phyloP scores from a whole-genome alignment of 257 asterid genomes.

The Mentha longifolia region DNA sequence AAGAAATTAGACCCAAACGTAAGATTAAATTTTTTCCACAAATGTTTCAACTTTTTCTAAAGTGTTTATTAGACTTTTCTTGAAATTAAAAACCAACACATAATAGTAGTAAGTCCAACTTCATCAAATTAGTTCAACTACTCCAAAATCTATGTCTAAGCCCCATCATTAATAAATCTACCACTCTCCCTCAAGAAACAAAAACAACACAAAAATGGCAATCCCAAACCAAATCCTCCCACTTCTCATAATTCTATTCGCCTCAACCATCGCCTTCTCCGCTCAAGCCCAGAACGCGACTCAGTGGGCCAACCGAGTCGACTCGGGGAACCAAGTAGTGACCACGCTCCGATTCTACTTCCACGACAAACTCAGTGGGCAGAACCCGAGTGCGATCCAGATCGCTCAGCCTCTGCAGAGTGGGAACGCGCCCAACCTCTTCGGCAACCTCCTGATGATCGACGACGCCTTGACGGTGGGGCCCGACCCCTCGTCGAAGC shows the following conservation, averaged over 20 bases:
- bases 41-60: neutral
- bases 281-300: slow-evolving; percentile 36
- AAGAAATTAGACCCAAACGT: neutral
- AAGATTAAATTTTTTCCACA: neutral
- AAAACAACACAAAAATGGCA: slow-evolving; percentile 36
- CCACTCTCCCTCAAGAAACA: neutral
- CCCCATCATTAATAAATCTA: neutral
- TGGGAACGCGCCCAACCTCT: slow-evolving; percentile 39
- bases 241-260: slow-evolving; percentile 20
- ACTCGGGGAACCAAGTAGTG: slow-evolving; percentile 49
- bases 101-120: neutral
- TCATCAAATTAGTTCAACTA: neutral
- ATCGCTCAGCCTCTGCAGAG: slow-evolving; percentile 49
- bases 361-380: slow-evolving; percentile 73
- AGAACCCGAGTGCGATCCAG: slow-evolving; percentile 58
- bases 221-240: neutral
- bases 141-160: neutral
- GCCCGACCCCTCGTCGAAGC: slow-evolving; percentile 57
- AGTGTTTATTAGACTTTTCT: neutral
- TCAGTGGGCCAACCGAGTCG: slow-evolving; percentile 54
- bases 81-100: neutral
- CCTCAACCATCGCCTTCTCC: slow-evolving; percentile 3
- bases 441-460: slow-evolving; percentile 61
- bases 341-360: slow-evolving; percentile 77
- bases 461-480: slow-evolving; percentile 74